Conservation (phyloP, 2,329 filamentous ascomycete genomes). For the Venturia effusa region DNA sequence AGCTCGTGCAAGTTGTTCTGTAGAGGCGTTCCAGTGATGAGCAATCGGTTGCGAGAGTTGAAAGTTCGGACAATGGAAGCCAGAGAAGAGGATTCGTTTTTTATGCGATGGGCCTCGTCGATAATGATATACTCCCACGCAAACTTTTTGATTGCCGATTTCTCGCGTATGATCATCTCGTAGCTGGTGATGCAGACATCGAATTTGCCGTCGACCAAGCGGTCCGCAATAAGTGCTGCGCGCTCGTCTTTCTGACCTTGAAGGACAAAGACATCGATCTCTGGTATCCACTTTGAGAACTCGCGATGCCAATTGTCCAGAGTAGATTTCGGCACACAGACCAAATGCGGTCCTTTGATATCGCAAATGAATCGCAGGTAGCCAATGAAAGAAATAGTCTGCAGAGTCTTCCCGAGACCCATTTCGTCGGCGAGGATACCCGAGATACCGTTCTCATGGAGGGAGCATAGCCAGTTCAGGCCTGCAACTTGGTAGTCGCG, state of each 20-base stretch:
- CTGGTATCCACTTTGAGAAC: conserved; percentile 87
- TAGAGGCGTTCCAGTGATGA: conserved; percentile 92
- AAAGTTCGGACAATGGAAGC: conserved; percentile 95
- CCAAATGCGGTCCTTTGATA: conserved; percentile 81
- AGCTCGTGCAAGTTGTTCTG: conserved; percentile 98
- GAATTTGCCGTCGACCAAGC: conserved; percentile 87
- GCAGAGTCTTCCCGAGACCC: conserved; percentile 86
- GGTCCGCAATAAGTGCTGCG: conserved; percentile 75
- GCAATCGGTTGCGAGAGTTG: conserved; percentile 83
- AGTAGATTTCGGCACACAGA: conserved; percentile 92
- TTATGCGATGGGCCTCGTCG: conserved; percentile 95
- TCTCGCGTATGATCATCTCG: conserved; percentile 96
- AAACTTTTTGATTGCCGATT: conserved; percentile 90
- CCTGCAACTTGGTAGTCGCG: conserved; percentile 94
- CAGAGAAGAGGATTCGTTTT: conserved; percentile 96
- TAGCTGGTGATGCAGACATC: conserved; percentile 98
- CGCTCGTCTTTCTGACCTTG: conserved; percentile 95
- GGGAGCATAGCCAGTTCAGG: conserved; percentile 92
- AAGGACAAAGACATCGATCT: conserved; percentile 85
- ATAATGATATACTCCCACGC: conserved; percentile 99
- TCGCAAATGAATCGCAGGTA: conserved; percentile 86
- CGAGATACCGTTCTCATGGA: conserved; percentile 98
- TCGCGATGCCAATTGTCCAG: conserved; percentile 98
- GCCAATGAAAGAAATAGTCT: conserved; percentile 93
- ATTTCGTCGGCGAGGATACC: conserved; percentile 97